These are phyloP conservation scores for Megacollybia marginata DNA, from an alignment of 768 basidiomycete species.

Conservation along the genomic window DNA sequence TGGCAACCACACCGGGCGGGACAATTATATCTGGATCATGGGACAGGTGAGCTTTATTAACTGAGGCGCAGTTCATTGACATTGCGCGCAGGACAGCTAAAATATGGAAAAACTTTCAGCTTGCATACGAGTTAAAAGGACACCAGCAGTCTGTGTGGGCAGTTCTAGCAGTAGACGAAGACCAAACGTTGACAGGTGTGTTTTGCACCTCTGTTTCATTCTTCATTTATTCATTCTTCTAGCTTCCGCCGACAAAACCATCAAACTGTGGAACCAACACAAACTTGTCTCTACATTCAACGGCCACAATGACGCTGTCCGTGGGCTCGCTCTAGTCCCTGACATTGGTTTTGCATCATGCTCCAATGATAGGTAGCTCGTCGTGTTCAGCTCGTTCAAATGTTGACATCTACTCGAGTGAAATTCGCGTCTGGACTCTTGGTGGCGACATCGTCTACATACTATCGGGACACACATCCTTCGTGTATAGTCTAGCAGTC, in stretches of 20 bases:
- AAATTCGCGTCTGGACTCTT: constrained; percentile 89
- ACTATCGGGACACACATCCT: constrained; percentile 93
- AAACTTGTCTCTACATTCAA: constrained; percentile 68
- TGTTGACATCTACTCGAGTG: constrained; percentile 35
- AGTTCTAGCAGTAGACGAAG: constrained; percentile 71
- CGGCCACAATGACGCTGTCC: constrained; percentile 90
- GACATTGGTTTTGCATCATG: constrained; percentile 94
- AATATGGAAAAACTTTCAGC: constrained; percentile 80
- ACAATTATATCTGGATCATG: constrained; percentile 91
- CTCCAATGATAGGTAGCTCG: constrained; percentile 80
- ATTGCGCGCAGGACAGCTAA: constrained; percentile 68
- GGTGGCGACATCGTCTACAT: constrained; percentile 71
- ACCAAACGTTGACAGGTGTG: constrained; percentile 76
- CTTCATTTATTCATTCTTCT: constrained; percentile 2
- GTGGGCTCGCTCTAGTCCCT: constrained; percentile 71
- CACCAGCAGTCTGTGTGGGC: constrained; percentile 95
- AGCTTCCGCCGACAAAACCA: constrained; percentile 94
- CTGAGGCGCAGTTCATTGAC: constrained; percentile 1
- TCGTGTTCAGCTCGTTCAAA: neutral
- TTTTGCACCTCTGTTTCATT: neutral
- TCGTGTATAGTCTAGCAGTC: constrained; percentile 85
- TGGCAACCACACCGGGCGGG: constrained; percentile 64
- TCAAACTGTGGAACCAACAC: constrained; percentile 80
- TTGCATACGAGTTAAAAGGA: constrained; percentile 68
- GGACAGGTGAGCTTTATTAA: constrained; percentile 67